Percentiles rank a stretch among this genome's conserved stretches.
Evolutionary conservation across 2,329 filamentous ascomycete species (phyloP).

Genomic region (Pseudogymnoascus sp.): DNA sequence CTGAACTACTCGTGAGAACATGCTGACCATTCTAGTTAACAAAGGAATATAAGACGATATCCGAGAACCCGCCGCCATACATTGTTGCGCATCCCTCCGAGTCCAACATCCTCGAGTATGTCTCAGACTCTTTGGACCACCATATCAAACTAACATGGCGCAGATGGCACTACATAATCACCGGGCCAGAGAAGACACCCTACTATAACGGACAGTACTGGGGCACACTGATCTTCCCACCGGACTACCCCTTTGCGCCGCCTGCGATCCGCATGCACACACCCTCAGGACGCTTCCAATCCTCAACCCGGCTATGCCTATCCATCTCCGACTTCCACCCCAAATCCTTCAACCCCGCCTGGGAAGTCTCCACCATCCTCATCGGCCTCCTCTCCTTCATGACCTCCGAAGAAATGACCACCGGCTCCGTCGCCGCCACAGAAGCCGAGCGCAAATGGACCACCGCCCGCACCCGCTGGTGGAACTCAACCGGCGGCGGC

Average conservation of each 20-base stretch:
- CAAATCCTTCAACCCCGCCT: conserved; percentile 95
- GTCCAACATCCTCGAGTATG: conserved; percentile 79
- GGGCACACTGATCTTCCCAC: conserved; percentile 91
- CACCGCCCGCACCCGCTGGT: conserved; percentile 79
- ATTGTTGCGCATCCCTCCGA: conserved; percentile 87
- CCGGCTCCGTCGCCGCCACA: conserved; percentile 74
- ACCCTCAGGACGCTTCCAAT: conserved; percentile 89
- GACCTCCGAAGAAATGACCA: conserved; percentile 98
- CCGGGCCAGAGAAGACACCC: conserved; percentile 86
- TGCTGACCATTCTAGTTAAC: conserved; percentile 43
- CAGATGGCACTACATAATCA: conserved; percentile 93
- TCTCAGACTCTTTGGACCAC: neutral
- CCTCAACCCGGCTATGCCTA: conserved; percentile 83
- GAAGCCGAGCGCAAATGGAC: conserved; percentile 72
- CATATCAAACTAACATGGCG: conserved; percentile 16
- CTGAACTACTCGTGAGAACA: conserved; percentile 15
- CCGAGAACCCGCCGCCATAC: conserved; percentile 77
- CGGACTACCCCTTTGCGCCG: conserved; percentile 94
- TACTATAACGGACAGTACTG: conserved; percentile 96
- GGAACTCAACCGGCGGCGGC: conserved; percentile 91
- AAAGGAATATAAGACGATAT: conserved; percentile 57
- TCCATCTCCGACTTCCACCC: conserved; percentile 98
- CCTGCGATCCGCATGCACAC: conserved; percentile 99
- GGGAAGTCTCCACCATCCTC: conserved; percentile 95
- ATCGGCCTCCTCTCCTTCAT: conserved; percentile 94